Base-by-base conservation (phyloP, 169 alveolate genomes). In the Amoebophrya sp. region DNA sequence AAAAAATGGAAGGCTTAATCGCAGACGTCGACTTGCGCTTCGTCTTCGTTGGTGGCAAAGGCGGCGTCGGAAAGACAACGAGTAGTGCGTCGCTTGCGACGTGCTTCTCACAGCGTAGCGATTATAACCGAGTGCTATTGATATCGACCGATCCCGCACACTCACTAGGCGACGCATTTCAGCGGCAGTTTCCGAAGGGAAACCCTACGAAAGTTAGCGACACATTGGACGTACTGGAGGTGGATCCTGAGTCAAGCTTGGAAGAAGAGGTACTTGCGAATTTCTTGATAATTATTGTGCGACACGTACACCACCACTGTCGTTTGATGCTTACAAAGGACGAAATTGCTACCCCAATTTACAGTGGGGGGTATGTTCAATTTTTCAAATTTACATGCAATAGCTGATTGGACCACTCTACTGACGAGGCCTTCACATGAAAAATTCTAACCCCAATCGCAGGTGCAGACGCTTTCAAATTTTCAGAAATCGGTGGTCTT, bases 91-190 rank as follows among this genome's bases (percentile, higher is more conserved):
- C 97, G 53, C 93, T 97, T 47, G 97, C 98, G 41, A 95, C 97
- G 24, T 93, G 95, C 36, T 92, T 96, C 92, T 95, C 98, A 26
- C 95, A 95, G 92, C 77, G 55, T 40, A 90, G 41, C 78, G 41
- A 33, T 40, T 65, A 38, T 54, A 26, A 65, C 92, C 40, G 55
- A 26, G 97, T 96, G n/a, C 93, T 97, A 91, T 96, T 97, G 41
- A 96, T 97, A 23, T 96, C 98, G 6, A 97, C 99, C 26, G 99
- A 97, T 92, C 99, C 99, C 47, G 98, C 99, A 41, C 99, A 97
- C 94, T 97, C 96, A 93, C 94, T 97, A 90, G 94, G 97, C 90
- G 99, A 97, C 93, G 98, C 98, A 54, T 97, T 97, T 93, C 77
- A 65, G 26, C 83, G 83, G 83, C 38, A 65, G 83, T 65, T 65